Evolutionary conservation across 768 basidiomycete genomes (phyloP).

Genomic region (Boletellus emodensis): DNA sequence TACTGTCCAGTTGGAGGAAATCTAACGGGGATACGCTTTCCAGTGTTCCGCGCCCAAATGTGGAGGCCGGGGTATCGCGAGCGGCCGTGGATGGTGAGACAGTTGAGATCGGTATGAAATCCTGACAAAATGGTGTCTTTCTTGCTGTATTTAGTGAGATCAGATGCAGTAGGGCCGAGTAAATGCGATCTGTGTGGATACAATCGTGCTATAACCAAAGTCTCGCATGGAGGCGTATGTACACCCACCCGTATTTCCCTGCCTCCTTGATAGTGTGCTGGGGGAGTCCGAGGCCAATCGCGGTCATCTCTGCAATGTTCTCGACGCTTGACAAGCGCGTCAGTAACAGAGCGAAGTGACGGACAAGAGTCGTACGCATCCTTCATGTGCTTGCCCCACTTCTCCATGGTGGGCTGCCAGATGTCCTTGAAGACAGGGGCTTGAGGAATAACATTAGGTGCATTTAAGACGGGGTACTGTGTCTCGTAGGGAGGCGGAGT

Average conservation of each 20-base stretch:
- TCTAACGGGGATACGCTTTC: slow-evolving; percentile 82
- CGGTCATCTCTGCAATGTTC: slow-evolving; percentile 83
- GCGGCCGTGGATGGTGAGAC: slow-evolving; percentile 86
- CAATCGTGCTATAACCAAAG: background rate
- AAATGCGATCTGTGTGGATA: slow-evolving; percentile 61
- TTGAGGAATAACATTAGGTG: slow-evolving; percentile 77
- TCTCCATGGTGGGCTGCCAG: slow-evolving; percentile 75
- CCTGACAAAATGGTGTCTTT: slow-evolving; percentile 87
- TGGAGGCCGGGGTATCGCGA: slow-evolving; percentile 84
- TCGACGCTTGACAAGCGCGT: slow-evolving; percentile 54
- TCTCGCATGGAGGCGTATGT: background rate
- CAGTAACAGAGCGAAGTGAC: slow-evolving; percentile 2
- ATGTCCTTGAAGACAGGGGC: slow-evolving; percentile 49
- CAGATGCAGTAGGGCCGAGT: slow-evolving; percentile 91
- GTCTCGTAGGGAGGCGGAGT: slow-evolving; percentile 73
- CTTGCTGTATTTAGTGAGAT: slow-evolving; percentile 73
- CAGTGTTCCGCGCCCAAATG: slow-evolving; percentile 93
- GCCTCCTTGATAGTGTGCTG: slow-evolving; percentile 70
- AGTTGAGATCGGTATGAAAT: slow-evolving; percentile 93
- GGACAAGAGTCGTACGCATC: slow-evolving; percentile 54
- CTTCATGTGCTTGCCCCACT: slow-evolving; percentile 89
- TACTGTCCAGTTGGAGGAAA: slow-evolving; percentile 78
- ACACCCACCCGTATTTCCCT: slow-evolving; percentile 73
- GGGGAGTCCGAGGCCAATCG: slow-evolving; percentile 76
- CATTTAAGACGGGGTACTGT: slow-evolving; percentile 70